Evolutionary conservation across 75 land plant genomes (phyloP).

Genomic region (Isoetes taiwanensis): DNA sequence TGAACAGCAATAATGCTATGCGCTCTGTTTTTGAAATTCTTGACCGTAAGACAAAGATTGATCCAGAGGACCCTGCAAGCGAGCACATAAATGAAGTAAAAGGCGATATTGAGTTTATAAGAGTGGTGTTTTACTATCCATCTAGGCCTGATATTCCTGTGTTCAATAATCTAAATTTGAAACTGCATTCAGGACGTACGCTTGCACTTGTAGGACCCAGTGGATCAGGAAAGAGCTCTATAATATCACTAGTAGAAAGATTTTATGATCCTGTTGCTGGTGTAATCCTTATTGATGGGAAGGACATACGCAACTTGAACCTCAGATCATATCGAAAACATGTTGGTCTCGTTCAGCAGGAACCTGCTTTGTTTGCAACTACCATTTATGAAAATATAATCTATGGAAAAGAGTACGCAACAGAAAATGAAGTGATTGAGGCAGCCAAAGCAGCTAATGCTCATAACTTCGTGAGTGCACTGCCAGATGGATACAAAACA

Average conservation of each 20-base stretch:
- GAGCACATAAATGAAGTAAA: neutral
- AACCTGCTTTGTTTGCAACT: neutral
- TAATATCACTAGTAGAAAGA: neutral
- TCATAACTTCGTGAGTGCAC: neutral
- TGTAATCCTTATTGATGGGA: neutral
- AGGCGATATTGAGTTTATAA: neutral
- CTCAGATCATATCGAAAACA: neutral
- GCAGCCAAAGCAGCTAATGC: constrained; percentile 4
- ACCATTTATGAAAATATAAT: neutral
- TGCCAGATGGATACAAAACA: constrained; percentile 6
- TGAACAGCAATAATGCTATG: constrained; percentile 7
- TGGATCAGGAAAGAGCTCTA: neutral
- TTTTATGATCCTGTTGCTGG: constrained; percentile 1
- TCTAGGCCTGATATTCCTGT: neutral
- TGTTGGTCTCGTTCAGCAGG: neutral
- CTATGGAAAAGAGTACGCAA: constrained; percentile 2
- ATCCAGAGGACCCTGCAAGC: neutral
- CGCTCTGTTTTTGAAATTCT: neutral
- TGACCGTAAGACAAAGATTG: neutral
- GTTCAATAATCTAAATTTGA: neutral
- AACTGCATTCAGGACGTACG: neutral
- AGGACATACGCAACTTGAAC: neutral
- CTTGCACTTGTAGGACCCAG: neutral
- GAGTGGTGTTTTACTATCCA: neutral
- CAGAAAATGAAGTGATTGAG: neutral